Evolutionary conservation across 129 eudicot genomes (phyloP).

Genomic region (Pulicaria dysenterica): DNA sequence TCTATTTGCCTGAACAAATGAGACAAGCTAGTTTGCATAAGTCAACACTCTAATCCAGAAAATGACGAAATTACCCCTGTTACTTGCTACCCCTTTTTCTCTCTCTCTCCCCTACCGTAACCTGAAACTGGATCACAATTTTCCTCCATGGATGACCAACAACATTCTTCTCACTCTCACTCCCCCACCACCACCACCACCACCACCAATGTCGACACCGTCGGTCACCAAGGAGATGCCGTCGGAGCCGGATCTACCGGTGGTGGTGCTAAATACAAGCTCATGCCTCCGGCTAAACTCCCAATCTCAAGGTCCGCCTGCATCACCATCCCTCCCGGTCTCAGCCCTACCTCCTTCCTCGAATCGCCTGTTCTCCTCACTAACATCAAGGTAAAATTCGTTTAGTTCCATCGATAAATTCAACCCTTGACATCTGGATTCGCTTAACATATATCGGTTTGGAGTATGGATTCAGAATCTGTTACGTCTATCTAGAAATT

Average conservation of each 20-base stretch:
- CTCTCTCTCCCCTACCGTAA: constrained; percentile 16
- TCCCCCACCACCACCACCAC: constrained; percentile 21
- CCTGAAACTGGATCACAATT: constrained; percentile 34
- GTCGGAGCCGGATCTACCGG: constrained; percentile 33
- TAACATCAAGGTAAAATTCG: constrained; percentile 65
- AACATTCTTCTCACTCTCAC: constrained; percentile 40
- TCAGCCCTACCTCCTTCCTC: constrained; percentile 95
- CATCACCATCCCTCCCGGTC: constrained; percentile 77
- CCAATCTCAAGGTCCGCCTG: constrained; percentile 87
- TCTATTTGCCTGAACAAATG: constrained; percentile 32
- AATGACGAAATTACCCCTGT: constrained; percentile 22
- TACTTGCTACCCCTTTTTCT: constrained; percentile 30
- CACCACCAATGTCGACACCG: constrained; percentile 32
- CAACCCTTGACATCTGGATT: constrained; percentile 17
- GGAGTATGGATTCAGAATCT: constrained; percentile 1
- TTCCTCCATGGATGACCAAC: constrained; percentile 51
- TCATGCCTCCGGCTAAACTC: constrained; percentile 96
- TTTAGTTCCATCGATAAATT: neutral
- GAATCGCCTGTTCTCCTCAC: constrained; percentile 94
- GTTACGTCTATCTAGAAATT: neutral
- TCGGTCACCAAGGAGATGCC: constrained; percentile 27
- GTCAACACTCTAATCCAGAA: constrained; percentile 32
- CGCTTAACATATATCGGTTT: constrained; percentile 19
- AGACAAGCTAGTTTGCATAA: constrained; percentile 32
- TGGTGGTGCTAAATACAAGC: constrained; percentile 81